Conservation (phyloP, 768 basidiomycete species). For the Pulveroboletus sp. region DNA sequence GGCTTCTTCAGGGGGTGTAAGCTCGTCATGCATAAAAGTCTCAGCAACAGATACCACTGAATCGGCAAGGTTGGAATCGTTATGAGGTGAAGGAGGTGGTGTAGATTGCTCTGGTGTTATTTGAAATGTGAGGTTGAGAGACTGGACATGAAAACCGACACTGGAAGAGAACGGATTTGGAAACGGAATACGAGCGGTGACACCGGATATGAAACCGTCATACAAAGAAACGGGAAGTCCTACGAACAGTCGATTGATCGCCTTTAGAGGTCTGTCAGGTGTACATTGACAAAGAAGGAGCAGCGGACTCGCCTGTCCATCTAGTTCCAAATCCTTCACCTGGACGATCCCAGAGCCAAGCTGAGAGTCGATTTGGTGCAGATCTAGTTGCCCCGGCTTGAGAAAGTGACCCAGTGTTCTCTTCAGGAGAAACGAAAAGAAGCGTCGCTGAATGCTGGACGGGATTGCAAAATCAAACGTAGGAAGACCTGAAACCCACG, state of each 20-base stretch:
- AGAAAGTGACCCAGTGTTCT: slow-evolving; percentile 80
- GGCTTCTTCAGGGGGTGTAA: slow-evolving; percentile 66
- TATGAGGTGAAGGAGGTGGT: slow-evolving; percentile 7
- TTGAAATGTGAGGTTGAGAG: slow-evolving; percentile 64
- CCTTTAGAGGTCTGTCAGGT: slow-evolving; percentile 40
- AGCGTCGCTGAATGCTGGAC: slow-evolving; percentile 75
- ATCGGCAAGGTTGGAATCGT: slow-evolving; percentile 51
- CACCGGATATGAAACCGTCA: slow-evolving; percentile 67
- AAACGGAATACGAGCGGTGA: slow-evolving; percentile 79
- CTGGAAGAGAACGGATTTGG: slow-evolving; percentile 77
- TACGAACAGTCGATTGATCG: slow-evolving; percentile 67
- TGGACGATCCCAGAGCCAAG: slow-evolving; percentile 89
- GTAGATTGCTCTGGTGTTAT: slow-evolving; percentile 28
- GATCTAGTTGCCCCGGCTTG: slow-evolving; percentile 84
- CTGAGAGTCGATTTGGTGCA: slow-evolving; percentile 84
- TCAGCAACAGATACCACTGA: slow-evolving; percentile 84
- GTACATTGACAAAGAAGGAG: slow-evolving; percentile 3
- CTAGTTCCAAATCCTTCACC: slow-evolving; percentile 77
- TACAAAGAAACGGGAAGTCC: slow-evolving; percentile 64
- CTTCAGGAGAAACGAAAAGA: slow-evolving; percentile 85
- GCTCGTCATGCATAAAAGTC: slow-evolving; percentile 80
- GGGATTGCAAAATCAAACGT: slow-evolving; percentile 63
- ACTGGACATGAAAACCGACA: slow-evolving; percentile 63
- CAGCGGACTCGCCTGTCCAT: slow-evolving; percentile 56
- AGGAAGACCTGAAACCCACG: slow-evolving; percentile 51